Conservation (phyloP, 495 filamentous ascomycete species). For the Podospora australis region DNA sequence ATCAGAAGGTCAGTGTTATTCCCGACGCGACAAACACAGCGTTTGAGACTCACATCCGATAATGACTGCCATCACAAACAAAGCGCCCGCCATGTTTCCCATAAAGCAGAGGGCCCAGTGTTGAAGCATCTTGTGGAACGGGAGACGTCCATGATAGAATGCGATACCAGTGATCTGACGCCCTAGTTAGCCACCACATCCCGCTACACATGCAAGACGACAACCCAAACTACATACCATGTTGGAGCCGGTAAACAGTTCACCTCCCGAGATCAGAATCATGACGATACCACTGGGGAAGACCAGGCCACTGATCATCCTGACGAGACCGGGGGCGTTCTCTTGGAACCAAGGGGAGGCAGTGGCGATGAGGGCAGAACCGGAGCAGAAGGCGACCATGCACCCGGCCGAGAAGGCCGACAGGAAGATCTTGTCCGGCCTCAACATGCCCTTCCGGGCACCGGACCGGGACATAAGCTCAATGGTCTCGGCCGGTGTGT, state of each 20-base stretch:
- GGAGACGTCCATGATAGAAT: constrained; percentile 44
- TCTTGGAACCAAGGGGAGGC: constrained; percentile 53
- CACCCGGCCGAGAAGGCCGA: constrained; percentile 48
- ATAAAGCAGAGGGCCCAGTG: constrained; percentile 55
- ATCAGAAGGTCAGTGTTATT: not conserved
- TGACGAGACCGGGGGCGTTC: constrained; percentile 54
- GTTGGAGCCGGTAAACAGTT: constrained; percentile 54
- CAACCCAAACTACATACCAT: constrained; percentile 39
- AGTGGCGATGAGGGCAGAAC: constrained; percentile 45
- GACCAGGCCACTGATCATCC: constrained; percentile 47
- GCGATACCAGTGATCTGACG: constrained; percentile 51
- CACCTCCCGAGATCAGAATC: constrained; percentile 53
- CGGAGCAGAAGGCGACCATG: constrained; percentile 49
- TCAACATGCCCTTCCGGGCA: constrained; percentile 45
- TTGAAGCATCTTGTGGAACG: constrained; percentile 42
- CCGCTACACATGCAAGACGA: not conserved
- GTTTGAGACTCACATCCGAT: constrained; percentile 44
- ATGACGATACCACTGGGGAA: constrained; percentile 55
- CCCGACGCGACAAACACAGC: not conserved
- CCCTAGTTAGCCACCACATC: not conserved
- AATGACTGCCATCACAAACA: constrained; percentile 54
- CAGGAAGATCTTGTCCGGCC: constrained; percentile 49
- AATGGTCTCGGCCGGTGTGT: constrained; percentile 41
- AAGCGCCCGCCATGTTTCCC: constrained; percentile 53
- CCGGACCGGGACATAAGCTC: constrained; percentile 42